Base-by-base conservation (phyloP, 2,329 filamentous ascomycete genomes). In the Penicillium sclerotigenum region DNA sequence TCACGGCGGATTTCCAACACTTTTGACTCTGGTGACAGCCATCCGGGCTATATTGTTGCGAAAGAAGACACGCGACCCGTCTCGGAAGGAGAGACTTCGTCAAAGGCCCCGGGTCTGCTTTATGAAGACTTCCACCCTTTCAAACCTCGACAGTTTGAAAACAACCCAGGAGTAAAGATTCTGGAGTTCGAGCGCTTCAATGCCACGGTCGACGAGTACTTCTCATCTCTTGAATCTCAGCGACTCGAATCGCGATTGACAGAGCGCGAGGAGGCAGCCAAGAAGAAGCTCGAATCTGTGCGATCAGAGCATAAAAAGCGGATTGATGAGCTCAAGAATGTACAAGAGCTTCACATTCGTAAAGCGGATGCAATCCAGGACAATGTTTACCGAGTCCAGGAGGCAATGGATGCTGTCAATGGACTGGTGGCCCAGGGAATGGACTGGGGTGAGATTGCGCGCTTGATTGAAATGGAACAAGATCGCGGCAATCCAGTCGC, bases 71-170 rank as follows among this genome's bases (percentile, higher is more conserved):
- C 59, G 53, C 75, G 73, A 47, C 66, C 75, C 13, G 77, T 75
- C 10, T 56, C 53, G 36, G 65, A 65, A 16, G 73, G 77, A 4
- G 77, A 79, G 9, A 72, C 72, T 55, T 22, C 58, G 0, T 58
- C 65, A 38, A 64, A 71, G 46, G 62, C 64, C 57, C 71, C 66
- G 47, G 74, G 70, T 11, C 70, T 94, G 6, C 77, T 96, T 2
- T 99, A 97, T 68, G 89, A 97, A 52, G 94, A 99, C 66, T 97
- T 97, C 66, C 93, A 97, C 65, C 94, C 94, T 0, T 97, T 97
- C 72, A 79, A 88, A 37, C 94, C 94, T 0, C 79, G 81, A 22
- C 93, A 97, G 64, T 89, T 96, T 59, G 84, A 87, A 59, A 79
- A 83, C 7, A 85, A 91, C 54, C 77, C 85, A 0, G 76, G 80